Base-by-base conservation (phyloP, 208 protist genomes). In the Trypanosoma scelopori region DNA sequence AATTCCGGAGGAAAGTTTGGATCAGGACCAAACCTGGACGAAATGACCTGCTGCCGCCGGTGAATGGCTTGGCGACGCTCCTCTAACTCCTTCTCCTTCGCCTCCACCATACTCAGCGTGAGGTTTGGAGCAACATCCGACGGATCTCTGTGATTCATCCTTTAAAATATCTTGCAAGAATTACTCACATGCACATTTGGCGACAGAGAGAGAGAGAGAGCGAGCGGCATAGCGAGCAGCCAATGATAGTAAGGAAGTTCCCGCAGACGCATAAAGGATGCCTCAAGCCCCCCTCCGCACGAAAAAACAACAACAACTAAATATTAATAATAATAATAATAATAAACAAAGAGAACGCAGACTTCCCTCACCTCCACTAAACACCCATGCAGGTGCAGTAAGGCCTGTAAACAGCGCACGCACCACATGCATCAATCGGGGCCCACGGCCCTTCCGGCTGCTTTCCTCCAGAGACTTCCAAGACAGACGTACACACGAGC, bases 1-100 rank as follows among this genome's bases (percentile, higher is more conserved):
- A 81, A 94, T 55, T 82, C 70, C 3, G 89, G 89, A 25, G 89
- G 89, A 55, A 94, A 94, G 69, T 94, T 94, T 9, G 85, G 85
- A 15, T 82, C 79, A 5, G 78, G 88, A 23, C 79, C 82, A 12
- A 75, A 37, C 30, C 47, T 47, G 4, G 55, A 63, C 6, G 75
- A 30, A 27, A 90, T 50, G 5, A 62, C 37, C 42, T 61, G 52
- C 32, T 74, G 72, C 47, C 73, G 71, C 30, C 73, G 55, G 35
- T 66, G 71, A 27, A 94, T 60, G 45, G 64, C 75, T 25, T 78
- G 61, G 18, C 78, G 74, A 15, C 85, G 83, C 20, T 46, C 51
- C 6, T 78, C 83, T 51, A 90, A 84, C 58, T 87, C 74, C 15
- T 60, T 63, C 77, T 94, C 84, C 77, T 94, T 94, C 25, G 78